Conservation (phyloP, 768 basidiomycete genomes). For the Cystofilobasidium bisporidii region DNA sequence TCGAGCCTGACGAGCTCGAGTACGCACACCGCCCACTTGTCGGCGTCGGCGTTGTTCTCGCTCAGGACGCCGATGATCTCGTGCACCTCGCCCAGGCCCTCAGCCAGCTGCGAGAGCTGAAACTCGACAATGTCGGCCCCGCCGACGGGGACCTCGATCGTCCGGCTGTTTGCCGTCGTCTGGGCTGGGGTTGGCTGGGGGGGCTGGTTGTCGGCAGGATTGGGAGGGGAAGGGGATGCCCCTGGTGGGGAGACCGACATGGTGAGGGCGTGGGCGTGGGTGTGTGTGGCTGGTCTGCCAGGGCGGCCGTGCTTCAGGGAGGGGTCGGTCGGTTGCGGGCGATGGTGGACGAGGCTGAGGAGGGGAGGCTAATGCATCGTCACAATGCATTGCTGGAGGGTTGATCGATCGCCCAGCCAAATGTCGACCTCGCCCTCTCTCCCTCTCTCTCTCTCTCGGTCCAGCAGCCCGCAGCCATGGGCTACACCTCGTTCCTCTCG, state of each 20-base stretch:
- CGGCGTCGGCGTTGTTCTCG: slow-evolving; percentile 49
- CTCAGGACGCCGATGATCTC: slow-evolving; percentile 31
- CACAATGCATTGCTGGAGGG: no score
- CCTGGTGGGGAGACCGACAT: no score
- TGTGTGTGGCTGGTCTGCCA: no score
- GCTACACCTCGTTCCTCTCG: neutral
- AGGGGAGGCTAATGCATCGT: no score
- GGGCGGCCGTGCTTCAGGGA: no score
- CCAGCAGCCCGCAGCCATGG: neutral
- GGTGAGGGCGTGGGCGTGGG: no score
- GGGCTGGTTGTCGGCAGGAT: neutral
- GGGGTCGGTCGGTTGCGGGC: no score
- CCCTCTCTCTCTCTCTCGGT: no score
- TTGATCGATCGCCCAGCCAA: no score
- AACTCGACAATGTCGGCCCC: slow-evolving; percentile 68
- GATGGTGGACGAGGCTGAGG: no score
- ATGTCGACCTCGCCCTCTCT: no score
- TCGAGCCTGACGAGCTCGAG: slow-evolving; percentile 49
- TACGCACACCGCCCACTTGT: slow-evolving; percentile 50
- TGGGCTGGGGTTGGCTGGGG: neutral
- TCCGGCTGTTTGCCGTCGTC: neutral
- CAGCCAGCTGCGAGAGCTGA: slow-evolving; percentile 73
- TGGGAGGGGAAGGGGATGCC: no score
- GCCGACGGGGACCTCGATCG: slow-evolving; percentile 19
- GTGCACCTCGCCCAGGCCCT: slow-evolving; percentile 54